Percentiles rank a stretch among this genome's conserved stretches.
Evolutionary conservation across 139 green algal genomes (phyloP).

Genomic region (Chlamydomonas sp.): DNA sequence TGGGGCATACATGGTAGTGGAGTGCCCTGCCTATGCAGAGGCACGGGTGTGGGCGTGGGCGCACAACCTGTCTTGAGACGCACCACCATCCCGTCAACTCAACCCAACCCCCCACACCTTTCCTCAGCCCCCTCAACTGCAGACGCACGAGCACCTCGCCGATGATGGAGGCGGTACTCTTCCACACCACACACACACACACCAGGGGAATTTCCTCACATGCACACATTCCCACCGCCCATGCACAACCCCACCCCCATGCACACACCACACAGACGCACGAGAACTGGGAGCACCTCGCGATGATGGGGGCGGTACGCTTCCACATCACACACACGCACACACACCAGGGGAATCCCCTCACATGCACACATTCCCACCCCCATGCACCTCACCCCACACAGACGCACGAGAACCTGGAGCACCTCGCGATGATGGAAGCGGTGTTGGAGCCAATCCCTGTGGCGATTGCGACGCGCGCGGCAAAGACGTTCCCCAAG

Average conservation of each 20-base stretch:
- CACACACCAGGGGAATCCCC: too few species aligned
- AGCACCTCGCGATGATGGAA: constrained; percentile 99
- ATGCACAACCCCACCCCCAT: background rate
- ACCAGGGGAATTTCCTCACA: too few species aligned
- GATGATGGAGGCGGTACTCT: too few species aligned
- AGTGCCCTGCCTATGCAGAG: too few species aligned
- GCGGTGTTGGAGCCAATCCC: constrained; percentile 73
- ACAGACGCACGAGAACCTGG: constrained; percentile 95
- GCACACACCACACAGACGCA: background rate
- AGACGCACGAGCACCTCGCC: background rate
- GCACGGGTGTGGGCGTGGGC: too few species aligned
- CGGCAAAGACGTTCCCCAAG: constrained; percentile 23
- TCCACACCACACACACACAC: too few species aligned
- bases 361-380: background rate
- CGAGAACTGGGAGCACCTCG: background rate
- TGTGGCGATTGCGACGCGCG: constrained; percentile 23
- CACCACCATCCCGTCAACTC: too few species aligned
- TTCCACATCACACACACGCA: too few species aligned
- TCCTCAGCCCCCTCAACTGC: background rate
- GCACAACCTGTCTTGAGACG: too few species aligned
- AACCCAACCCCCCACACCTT: background rate
- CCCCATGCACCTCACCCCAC: background rate
- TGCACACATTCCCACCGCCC: too few species aligned
- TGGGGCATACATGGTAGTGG: too few species aligned
- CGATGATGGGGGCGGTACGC: too few species aligned